These are phyloP conservation scores for Termitomyces sp. DNA, from an alignment of 768 basidiomycete genomes.

Conservation along the genomic window DNA sequence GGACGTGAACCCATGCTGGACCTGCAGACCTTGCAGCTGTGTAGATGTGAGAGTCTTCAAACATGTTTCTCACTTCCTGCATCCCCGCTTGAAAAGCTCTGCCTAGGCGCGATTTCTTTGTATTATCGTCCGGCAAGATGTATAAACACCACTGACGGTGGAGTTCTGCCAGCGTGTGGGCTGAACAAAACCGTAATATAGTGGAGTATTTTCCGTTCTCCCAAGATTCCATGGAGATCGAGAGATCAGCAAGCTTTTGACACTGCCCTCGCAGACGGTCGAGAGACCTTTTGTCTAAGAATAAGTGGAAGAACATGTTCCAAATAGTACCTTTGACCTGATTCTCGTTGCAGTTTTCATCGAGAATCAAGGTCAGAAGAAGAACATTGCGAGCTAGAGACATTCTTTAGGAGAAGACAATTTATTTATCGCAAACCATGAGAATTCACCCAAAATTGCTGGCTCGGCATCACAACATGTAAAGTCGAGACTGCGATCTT, in stretches of 20 bases:
- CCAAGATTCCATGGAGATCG: slow-evolving; percentile 34
- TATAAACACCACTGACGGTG: slow-evolving; percentile 34
- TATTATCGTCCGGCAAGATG: slow-evolving; percentile 19
- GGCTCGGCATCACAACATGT: slow-evolving; percentile 51
- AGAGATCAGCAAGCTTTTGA: slow-evolving; percentile 29
- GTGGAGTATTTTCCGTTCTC: slow-evolving; percentile 30
- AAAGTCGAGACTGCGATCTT: slow-evolving; percentile 34
- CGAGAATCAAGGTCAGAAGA: slow-evolving; percentile 38
- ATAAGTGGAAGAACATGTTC: slow-evolving; percentile 49
- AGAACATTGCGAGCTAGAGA: slow-evolving; percentile 44
- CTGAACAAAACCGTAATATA: slow-evolving; percentile 33
- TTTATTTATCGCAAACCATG: background rate
- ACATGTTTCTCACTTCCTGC: slow-evolving; percentile 12
- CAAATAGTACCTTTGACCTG: slow-evolving; percentile 23
- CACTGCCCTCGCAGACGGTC: slow-evolving; percentile 34
- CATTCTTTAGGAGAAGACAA: background rate
- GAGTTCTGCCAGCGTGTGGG: slow-evolving; percentile 33
- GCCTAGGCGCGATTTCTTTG: slow-evolving; percentile 21
- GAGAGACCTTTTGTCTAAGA: slow-evolving; percentile 33
- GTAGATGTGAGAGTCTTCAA: background rate
- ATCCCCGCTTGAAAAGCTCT: slow-evolving; percentile 17
- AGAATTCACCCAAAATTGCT: slow-evolving; percentile 36
- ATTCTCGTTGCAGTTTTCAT: slow-evolving; percentile 18
- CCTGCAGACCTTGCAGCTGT: slow-evolving; percentile 31
- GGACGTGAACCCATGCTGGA: slow-evolving; percentile 22